Base-by-base conservation (phyloP, 2,329 filamentous ascomycete species). In the Xylaria sp. region DNA sequence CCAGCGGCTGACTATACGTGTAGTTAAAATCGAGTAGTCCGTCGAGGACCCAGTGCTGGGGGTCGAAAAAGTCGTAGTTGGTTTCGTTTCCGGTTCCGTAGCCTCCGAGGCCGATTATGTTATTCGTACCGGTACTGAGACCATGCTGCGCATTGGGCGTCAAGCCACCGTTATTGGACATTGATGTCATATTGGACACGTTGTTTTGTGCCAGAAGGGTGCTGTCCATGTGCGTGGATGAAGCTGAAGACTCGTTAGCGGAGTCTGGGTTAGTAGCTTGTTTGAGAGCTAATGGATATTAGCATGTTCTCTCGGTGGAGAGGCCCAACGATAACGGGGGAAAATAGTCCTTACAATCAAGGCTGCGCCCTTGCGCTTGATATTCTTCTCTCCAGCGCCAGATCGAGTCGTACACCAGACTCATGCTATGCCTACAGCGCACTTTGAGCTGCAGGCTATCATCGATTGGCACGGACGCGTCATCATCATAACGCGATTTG, bases 41-140 rank as follows among this genome's bases (percentile, higher is more conserved):
- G 72, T 97, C 92, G 61, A 97, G 78, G 79, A 96, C 91, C 92
- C 92, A 97, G 73, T 93, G 91, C 68, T 96, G 81, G 0, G 92
- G 91, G 74, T 96, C 92, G 70, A 96, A 96, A 63, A 95, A 91
- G 72, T 96, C 90, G 73, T 92, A 92, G 67, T 86, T 88, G 8
- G 84, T 83, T 58, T 89, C 83, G 65, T 83, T 71, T 44, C 89
- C 83, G 65, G 83, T 71, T 44, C 68, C 81, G 63, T 90, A 88
- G 66, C 81, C 80, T 63, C 58, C 58, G n/a, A 84, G 73, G 35
- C 77, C 76, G 30, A 83, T 76, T 70, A 83, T 77, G 67, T 75
- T 76, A 65, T 76, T 78, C 18, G 78, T 72, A 30, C 73, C 75
- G 11, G 76, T 74, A 34, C 74, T 76, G 30, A 83, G 68, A 37